Evolutionary conservation across 2,329 filamentous ascomycete genomes (phyloP).

Genomic region (Aspergillus quadricinctus): DNA sequence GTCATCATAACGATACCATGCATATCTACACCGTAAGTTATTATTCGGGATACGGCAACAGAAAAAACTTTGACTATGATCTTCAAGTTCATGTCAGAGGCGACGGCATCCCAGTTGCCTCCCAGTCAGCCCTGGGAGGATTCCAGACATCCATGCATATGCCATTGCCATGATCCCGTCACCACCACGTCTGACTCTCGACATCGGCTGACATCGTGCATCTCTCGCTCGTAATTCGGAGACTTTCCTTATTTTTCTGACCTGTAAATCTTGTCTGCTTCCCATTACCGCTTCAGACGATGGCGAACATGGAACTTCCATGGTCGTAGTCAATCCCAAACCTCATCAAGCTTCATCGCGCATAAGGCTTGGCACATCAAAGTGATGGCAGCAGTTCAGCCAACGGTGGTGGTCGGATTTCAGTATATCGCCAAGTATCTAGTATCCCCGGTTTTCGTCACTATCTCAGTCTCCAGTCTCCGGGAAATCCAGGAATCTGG

Average conservation of each 20-base stretch:
- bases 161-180: background rate
- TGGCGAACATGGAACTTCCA: constrained; percentile 1
- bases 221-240: background rate
- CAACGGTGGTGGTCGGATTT: background rate
- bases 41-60: background rate
- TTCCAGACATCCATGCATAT: background rate
- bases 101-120: background rate
- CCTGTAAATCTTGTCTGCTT: background rate
- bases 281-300: background rate
- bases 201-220: background rate
- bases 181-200: background rate
- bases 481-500: background rate
- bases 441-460: background rate
- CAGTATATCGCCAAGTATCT: background rate
- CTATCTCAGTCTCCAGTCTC: background rate
- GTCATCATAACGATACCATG: background rate
- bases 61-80: background rate
- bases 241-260: background rate
- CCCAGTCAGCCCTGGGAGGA: background rate
- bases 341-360: constrained; percentile 5
- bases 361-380: constrained; percentile 8
- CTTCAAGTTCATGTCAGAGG: background rate
- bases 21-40: background rate
- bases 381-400: background rate
- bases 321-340: background rate